Evolutionary conservation across 2,329 filamentous ascomycete genomes (phyloP).

Genomic region (Botrytis deweyae): DNA sequence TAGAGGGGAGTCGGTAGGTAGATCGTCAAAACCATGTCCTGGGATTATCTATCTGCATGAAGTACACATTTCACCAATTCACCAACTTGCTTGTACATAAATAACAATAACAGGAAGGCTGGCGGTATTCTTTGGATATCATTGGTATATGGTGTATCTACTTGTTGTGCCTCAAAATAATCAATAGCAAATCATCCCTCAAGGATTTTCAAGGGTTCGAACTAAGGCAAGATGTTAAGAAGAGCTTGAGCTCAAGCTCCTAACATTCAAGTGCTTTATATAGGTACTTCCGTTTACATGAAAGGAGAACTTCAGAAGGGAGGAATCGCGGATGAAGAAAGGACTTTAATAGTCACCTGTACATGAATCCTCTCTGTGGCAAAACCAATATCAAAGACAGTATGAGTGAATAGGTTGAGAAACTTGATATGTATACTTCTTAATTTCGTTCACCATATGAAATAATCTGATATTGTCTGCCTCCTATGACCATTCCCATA

Average conservation of each 20-base stretch:
- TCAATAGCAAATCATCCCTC: not conserved
- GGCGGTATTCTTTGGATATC: not conserved
- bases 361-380: not conserved
- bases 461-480: not conserved
- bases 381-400: not conserved
- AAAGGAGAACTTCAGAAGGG: too few relatives aligned
- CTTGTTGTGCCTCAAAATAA: too few relatives aligned
- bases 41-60: not conserved
- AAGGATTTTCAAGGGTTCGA: not conserved
- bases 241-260: not conserved
- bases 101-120: not conserved
- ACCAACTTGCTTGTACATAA: not conserved
- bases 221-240: not conserved
- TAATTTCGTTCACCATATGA: not conserved
- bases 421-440: not conserved
- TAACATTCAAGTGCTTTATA: not conserved
- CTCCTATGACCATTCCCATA: not conserved
- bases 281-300: not conserved
- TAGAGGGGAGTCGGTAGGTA: not conserved
- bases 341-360: not conserved
- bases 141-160: not conserved
- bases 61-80: not conserved
- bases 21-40: not conserved
- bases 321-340: not conserved
- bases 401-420: not conserved